Conservation (phyloP, 352 stramenopile genomes). For the Thraustochytrium striatum region DNA sequence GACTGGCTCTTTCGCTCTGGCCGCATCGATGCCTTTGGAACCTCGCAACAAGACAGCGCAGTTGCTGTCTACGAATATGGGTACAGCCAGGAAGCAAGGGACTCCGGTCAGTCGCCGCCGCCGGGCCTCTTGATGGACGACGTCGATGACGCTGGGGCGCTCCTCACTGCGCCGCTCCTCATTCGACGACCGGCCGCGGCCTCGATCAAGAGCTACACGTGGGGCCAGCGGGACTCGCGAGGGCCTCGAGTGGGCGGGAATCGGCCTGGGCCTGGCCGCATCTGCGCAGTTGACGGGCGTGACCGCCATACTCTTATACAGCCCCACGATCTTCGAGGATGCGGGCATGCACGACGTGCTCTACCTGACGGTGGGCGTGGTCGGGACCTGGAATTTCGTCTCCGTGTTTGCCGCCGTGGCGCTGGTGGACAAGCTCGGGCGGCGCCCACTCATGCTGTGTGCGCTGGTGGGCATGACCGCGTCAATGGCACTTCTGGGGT, state of each 20-base stretch:
- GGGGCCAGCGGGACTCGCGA: not conserved
- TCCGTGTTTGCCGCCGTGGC: slow-evolving; percentile 9
- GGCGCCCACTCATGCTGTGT: slow-evolving; percentile 26
- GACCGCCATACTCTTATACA: slow-evolving; percentile 40
- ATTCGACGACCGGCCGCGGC: not conserved
- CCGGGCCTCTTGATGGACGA: too few relatives aligned
- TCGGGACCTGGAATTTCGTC: slow-evolving; percentile 25
- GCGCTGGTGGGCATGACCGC: slow-evolving; percentile 8
- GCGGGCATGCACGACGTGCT: slow-evolving; percentile 27
- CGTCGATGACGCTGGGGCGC: not conserved
- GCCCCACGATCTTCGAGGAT: slow-evolving; percentile 33
- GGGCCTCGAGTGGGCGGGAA: slow-evolving; percentile 9
- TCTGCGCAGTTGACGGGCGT: slow-evolving; percentile 37
- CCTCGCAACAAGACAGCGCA: too few relatives aligned
- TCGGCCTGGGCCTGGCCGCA: slow-evolving; percentile 19
- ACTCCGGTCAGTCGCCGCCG: too few relatives aligned
- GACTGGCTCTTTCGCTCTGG: slow-evolving; percentile 24
- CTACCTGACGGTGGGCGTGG: slow-evolving; percentile 18
- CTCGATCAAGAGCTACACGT: not conserved
- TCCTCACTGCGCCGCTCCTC: not conserved
- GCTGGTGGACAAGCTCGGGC: slow-evolving; percentile 38
- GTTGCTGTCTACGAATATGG: too few relatives aligned
- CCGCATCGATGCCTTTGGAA: slow-evolving; percentile 3
- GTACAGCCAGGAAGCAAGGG: too few relatives aligned
- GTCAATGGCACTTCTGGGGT: not conserved